A percentile compares a stretch with the other conserved stretches of the same genome.
phyloP scores from a whole-genome alignment of 2,329 filamentous ascomycete species.

The Penicillium sp. region DNA sequence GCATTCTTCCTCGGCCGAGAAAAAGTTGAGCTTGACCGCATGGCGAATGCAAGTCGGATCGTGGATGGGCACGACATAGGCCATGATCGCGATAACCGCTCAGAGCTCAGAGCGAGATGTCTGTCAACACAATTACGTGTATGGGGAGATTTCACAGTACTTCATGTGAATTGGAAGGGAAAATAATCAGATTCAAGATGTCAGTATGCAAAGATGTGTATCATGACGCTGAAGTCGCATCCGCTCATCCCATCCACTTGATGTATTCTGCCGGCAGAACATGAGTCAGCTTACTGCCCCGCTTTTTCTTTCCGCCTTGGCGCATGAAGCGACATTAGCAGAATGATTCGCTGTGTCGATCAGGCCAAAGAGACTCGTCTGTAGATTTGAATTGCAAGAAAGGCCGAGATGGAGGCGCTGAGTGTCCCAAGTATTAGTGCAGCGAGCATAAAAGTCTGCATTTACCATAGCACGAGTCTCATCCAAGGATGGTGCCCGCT shows the following conservation, averaged over 20 bases:
- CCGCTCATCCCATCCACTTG: not conserved
- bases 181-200: not conserved
- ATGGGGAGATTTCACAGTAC: too few species aligned
- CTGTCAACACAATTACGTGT: not conserved
- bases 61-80: slow-evolving; percentile 93
- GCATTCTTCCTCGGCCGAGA: slow-evolving; percentile 73
- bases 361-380: too few species aligned
- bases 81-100: slow-evolving; percentile 59
- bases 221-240: slow-evolving; percentile 1
- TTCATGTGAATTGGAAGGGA: too few species aligned
- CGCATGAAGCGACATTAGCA: too few species aligned
- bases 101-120: slow-evolving; percentile 1
- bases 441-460: too few species aligned
- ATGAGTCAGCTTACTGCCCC: slow-evolving; percentile 11
- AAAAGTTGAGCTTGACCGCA: slow-evolving; percentile 77
- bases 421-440: too few species aligned
- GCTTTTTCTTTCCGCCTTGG: not conserved
- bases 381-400: too few species aligned
- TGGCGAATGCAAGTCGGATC: slow-evolving; percentile 87
- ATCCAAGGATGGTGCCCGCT: too few species aligned
- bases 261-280: not conserved
- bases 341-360: too few species aligned
- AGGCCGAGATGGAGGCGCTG: too few species aligned
- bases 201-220: not conserved
- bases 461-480: too few species aligned